Percentiles rank a stretch among this genome's conserved stretches.
phyloP scores from a whole-genome alignment of 345 rosid species.

The Toxicodendron radicans region DNA sequence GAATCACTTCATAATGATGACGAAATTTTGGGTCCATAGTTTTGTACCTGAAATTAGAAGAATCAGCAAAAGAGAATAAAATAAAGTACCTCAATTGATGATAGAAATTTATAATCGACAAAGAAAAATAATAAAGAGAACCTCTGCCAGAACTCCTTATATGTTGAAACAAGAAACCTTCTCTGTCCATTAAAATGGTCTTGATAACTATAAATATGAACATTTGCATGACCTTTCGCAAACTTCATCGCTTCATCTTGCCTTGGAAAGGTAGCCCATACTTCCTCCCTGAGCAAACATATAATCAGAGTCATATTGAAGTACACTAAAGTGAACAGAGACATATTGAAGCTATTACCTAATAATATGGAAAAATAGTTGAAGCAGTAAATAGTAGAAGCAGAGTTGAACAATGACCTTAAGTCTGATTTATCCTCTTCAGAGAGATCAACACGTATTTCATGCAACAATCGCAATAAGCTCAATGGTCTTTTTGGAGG shows the following conservation, averaged over 20 bases:
- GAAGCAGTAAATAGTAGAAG: conserved; percentile 9
- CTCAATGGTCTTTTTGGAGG: conserved; percentile 92
- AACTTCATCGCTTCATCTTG: conserved; percentile 93
- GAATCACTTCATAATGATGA: conserved; percentile 99
- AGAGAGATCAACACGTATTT: conserved; percentile 78
- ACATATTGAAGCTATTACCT: not conserved
- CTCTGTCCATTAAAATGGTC: conserved; percentile 84
- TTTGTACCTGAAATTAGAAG: conserved; percentile 57
- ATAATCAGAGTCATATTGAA: conserved; percentile 11
- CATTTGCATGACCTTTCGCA: conserved; percentile 57
- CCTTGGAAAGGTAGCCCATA: conserved; percentile 94
- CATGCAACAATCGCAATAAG: conserved; percentile 70
- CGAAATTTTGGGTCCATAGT: conserved; percentile 73
- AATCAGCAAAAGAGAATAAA: conserved; percentile 6
- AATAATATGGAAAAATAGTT: conserved; percentile 5
- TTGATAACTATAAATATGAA: conserved; percentile 75
- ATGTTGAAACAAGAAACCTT: conserved; percentile 81
- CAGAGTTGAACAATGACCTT: conserved; percentile 40
- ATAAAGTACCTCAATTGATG: not conserved
- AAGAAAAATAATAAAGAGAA: conserved; percentile 22
- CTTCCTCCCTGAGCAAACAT: conserved; percentile 50
- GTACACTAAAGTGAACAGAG: not conserved
- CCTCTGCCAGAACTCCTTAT: conserved; percentile 89
- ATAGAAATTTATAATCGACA: not conserved
- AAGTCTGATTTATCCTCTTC: conserved; percentile 55